Base-by-base conservation (phyloP, 73 alveolate species). In the Paramecium sonneborni region DNA sequence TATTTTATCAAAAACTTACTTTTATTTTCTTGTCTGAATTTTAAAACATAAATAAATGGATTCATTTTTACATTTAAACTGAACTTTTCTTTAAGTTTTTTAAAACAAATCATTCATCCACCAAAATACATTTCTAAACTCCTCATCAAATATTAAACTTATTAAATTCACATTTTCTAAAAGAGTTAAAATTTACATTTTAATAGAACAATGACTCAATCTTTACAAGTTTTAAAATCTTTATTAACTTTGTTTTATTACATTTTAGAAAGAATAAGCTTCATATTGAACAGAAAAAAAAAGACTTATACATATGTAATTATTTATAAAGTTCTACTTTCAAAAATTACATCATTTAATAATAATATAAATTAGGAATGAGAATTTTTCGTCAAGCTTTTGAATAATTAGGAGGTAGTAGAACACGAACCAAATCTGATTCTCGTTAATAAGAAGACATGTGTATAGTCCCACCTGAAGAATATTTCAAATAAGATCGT, bases 351-450 rank as follows among this genome's bases (percentile, higher is more conserved):
- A 52, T 20, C 68, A 52, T 52, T 52, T 52, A 20, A 52, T 52
- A 4, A 52, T 52, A 35, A 35, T 4, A 35, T 52, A 52, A 52
- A 52, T 52, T 20, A 52, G 32, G 34, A 74, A 79, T 79, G 90
- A 79, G 74, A 43, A 43, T 79, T 37, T 79, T 79, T 46, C 69
- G 90, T n/a, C 90, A 79, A 41, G 90, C 90, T 26, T 43, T 79
- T 12, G 44, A 32, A 21, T 39, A 79, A 79, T 44, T 79, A 24
- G 90, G 90, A 24, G 90, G 76, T 10, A 79, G 76, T 56, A 79
- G 74, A 39, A 2, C 69, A 79, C 34, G 90, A 6, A 41, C 48
- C 12, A 79, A 79, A 79, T 79, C 90, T 30, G 90, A 79, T 79
- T 11, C 44, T 21, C 44, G 90, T 37, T 37, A 12, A 34, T 32